Evolutionary conservation across 1,284 basidiomycete genomes (phyloP).

Genomic region (Trametes sp.): DNA sequence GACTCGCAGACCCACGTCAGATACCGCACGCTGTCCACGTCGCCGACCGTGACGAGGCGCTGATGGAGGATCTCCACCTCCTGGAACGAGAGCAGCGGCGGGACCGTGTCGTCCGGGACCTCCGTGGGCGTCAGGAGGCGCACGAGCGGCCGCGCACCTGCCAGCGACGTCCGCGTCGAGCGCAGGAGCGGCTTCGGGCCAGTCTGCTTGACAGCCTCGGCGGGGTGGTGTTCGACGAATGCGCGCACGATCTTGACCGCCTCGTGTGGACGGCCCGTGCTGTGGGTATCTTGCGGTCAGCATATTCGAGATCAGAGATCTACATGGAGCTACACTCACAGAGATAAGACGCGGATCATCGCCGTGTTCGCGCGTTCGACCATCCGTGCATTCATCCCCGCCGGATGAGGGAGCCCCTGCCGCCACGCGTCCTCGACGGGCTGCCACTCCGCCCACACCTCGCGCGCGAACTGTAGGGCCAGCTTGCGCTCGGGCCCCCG

Average conservation of each 20-base stretch:
- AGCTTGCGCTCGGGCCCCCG: constrained; percentile 53
- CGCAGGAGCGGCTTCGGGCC: constrained; percentile 52
- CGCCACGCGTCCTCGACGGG: constrained; percentile 48
- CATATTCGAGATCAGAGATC: constrained; percentile 1
- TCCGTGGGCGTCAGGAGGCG: constrained; percentile 60
- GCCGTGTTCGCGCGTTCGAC: constrained; percentile 73
- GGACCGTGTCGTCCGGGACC: constrained; percentile 71
- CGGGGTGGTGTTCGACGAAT: constrained; percentile 69
- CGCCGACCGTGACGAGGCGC: constrained; percentile 56
- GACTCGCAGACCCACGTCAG: constrained; percentile 72
- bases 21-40: constrained; percentile 56
- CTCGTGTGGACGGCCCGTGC: constrained; percentile 57
- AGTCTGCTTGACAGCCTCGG: constrained; percentile 50
- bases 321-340: constrained; percentile 53
- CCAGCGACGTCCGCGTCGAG: constrained; percentile 62
- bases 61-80: constrained; percentile 76
- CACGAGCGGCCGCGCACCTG: constrained; percentile 65
- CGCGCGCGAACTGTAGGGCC: constrained; percentile 58
- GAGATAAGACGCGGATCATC: constrained; percentile 65
- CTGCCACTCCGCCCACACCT: constrained; percentile 68
- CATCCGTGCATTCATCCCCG: constrained; percentile 51
- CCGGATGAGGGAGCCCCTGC: constrained; percentile 24
- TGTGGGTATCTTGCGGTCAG: constrained; percentile 36
- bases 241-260: constrained; percentile 60
- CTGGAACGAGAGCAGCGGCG: constrained; percentile 69